Percentiles rank a stretch among this genome's conserved stretches.
phyloP scores from a whole-genome alignment of 805 yeast species.

The Candida piceae region DNA sequence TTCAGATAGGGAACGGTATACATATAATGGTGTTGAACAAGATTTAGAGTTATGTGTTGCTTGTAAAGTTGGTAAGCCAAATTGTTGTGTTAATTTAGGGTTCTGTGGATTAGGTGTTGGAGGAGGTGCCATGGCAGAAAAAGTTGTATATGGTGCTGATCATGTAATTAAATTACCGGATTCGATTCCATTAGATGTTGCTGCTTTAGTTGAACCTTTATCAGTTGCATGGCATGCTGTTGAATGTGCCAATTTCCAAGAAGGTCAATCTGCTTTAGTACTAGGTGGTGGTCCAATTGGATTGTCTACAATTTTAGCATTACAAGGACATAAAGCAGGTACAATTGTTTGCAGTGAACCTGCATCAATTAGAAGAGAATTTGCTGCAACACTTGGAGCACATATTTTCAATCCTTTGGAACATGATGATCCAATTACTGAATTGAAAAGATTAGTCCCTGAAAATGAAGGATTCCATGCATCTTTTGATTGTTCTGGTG shows the following conservation, averaged over 20 bases:
- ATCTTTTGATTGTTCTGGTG: conserved; percentile 52
- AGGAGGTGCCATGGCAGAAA: conserved; percentile 43
- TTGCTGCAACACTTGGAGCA: conserved; percentile 46
- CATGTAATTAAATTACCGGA: conserved; percentile 31
- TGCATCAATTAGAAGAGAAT: conserved; percentile 53
- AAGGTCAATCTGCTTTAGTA: conserved; percentile 44
- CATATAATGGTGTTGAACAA: conserved; percentile 21
- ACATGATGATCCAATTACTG: conserved; percentile 34
- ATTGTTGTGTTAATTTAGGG: conserved; percentile 30
- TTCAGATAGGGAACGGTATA: conserved; percentile 29
- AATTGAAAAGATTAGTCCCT: conserved; percentile 34
- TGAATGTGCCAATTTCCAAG: conserved; percentile 37
- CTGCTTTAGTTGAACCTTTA: conserved; percentile 54
- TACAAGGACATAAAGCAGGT: conserved; percentile 43
- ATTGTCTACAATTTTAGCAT: conserved; percentile 48
- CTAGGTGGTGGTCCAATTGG: conserved; percentile 61
- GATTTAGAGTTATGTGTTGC: conserved; percentile 36
- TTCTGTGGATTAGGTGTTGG: conserved; percentile 47
- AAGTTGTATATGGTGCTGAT: conserved; percentile 31
- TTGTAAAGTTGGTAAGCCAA: conserved; percentile 34
- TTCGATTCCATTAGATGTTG: conserved; percentile 28
- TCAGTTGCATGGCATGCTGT: conserved; percentile 60
- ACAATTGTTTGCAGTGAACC: conserved; percentile 56
- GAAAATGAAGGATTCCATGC: conserved; percentile 43
- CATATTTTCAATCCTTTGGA: conserved; percentile 45